These are phyloP conservation scores for Albugo candida DNA, from an alignment of 352 stramenopile species.

Conservation along the genomic window DNA sequence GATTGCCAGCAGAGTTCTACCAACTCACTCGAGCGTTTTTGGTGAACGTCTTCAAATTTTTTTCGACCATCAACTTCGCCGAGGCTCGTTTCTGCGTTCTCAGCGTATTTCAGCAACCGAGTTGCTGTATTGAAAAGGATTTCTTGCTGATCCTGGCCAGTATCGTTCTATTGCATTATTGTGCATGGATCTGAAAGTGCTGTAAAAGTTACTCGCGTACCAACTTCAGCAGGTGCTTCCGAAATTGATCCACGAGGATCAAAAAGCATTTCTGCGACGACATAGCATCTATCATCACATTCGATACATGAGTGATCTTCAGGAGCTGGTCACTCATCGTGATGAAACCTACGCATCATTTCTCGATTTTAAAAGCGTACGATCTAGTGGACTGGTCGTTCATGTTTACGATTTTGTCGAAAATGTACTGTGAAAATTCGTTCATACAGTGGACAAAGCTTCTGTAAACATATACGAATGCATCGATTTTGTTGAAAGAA, in stretches of 20 bases:
- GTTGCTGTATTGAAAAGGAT: conserved; percentile 11
- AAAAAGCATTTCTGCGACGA: conserved; percentile 6
- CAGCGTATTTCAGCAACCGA: conserved; percentile 7
- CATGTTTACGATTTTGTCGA: conserved; percentile 3
- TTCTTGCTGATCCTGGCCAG: background rate
- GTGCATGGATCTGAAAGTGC: conserved; percentile 10
- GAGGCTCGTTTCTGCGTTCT: conserved; percentile 4
- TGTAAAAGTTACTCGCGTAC: conserved; percentile 5
- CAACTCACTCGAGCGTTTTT: conserved; percentile 9
- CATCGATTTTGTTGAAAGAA: conserved; percentile 6
- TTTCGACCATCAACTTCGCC: conserved; percentile 6
- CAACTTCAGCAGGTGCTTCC: conserved; percentile 1
- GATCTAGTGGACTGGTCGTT: conserved; percentile 7
- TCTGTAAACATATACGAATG: conserved; percentile 3
- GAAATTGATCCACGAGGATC: conserved; percentile 5
- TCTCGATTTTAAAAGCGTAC: conserved; percentile 12
- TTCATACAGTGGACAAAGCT: conserved; percentile 6
- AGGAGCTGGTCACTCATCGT: conserved; percentile 2
- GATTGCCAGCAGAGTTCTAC: conserved; percentile 11
- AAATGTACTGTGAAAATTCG: conserved; percentile 4
- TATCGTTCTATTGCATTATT: conserved; percentile 3
- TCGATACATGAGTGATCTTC: conserved; percentile 5
- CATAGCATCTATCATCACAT: conserved; percentile 7
- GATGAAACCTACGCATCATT: conserved; percentile 4
- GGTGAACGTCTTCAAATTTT: conserved; percentile 8